Conservation (phyloP, 2,329 filamentous ascomycete genomes). For the Pseudopithomyces maydicus region DNA sequence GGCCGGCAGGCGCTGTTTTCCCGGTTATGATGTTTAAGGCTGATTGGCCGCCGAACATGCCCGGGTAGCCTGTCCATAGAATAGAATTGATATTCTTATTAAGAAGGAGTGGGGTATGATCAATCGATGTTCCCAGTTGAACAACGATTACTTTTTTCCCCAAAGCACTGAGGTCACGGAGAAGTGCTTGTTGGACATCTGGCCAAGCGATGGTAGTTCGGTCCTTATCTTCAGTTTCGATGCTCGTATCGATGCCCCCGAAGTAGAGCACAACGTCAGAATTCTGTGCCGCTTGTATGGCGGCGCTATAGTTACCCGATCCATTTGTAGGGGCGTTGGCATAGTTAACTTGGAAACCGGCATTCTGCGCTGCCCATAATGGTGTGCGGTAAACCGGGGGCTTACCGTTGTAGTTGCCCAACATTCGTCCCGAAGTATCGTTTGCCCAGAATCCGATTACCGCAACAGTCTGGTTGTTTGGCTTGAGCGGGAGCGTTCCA, state of each 20-base stretch:
- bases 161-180: slow-evolving; percentile 52
- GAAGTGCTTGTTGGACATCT: slow-evolving; percentile 56
- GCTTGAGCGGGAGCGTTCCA: slow-evolving; percentile 49
- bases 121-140: slow-evolving; percentile 59
- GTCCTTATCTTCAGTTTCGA: slow-evolving; percentile 60
- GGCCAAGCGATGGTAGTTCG: slow-evolving; percentile 59
- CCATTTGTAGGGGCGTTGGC: slow-evolving; percentile 17
- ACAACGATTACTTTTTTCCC: slow-evolving; percentile 59
- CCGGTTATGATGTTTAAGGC: slow-evolving; percentile 61
- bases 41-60: slow-evolving; percentile 63
- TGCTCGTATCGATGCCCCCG: slow-evolving; percentile 59
- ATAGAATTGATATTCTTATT: slow-evolving; percentile 58
- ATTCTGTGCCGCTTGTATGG: slow-evolving; percentile 35
- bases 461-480: slow-evolving; percentile 53
- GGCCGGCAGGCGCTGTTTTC: slow-evolving; percentile 56
- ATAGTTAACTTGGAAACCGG: slow-evolving; percentile 50
- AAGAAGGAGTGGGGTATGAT: slow-evolving; percentile 55
- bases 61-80: slow-evolving; percentile 65
- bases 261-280: slow-evolving; percentile 59
- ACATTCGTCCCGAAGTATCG: slow-evolving; percentile 59
- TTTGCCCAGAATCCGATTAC: slow-evolving; percentile 65
- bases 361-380: slow-evolving; percentile 55
- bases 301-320: slow-evolving; percentile 3
- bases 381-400: slow-evolving; percentile 62
- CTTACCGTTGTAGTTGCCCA: slow-evolving; percentile 63